Conservation (phyloP, 805 yeast species). For the Candida gorgasii region DNA sequence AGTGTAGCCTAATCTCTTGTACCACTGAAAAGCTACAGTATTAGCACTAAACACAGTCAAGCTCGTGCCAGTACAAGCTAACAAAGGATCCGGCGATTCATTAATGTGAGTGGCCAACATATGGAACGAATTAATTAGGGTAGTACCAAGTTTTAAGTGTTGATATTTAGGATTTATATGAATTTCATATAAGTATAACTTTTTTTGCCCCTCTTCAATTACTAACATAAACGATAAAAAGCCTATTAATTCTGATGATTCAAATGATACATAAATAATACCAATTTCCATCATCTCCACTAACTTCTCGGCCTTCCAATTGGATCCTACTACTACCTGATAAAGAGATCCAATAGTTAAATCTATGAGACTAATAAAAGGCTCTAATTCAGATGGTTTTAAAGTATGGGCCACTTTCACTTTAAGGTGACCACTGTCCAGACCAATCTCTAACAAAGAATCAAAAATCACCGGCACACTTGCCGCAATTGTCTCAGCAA, state of each 20-base stretch:
- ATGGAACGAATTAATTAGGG: constrained; percentile 39
- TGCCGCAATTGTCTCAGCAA: constrained; percentile 15
- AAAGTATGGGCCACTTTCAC: neutral
- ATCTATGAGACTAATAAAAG: constrained; percentile 26
- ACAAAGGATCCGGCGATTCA: neutral
- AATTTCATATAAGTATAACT: constrained; percentile 58
- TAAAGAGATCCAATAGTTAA: constrained; percentile 31
- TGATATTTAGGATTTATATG: constrained; percentile 44
- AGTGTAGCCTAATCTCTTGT: constrained; percentile 39
- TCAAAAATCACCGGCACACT: constrained; percentile 14
- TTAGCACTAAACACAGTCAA: constrained; percentile 56
- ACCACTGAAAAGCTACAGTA: constrained; percentile 44
- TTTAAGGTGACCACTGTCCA: neutral
- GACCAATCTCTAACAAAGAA: neutral
- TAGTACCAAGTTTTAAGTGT: constrained; percentile 37
- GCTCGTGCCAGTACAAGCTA: constrained; percentile 27
- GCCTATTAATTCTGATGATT: constrained; percentile 26
- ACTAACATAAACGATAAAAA: constrained; percentile 51
- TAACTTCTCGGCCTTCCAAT: constrained; percentile 43
- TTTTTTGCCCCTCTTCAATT: constrained; percentile 36
- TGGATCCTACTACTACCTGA: constrained; percentile 28
- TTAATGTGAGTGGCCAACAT: constrained; percentile 22
- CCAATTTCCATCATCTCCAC: constrained; percentile 52
- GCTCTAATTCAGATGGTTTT: neutral
- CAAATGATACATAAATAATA: constrained; percentile 42